Evolutionary conservation across 345 rosid species (phyloP), one percentile per base, ranked within the genome.

Genomic region (Psidium friedrichsthalianum): DNA sequence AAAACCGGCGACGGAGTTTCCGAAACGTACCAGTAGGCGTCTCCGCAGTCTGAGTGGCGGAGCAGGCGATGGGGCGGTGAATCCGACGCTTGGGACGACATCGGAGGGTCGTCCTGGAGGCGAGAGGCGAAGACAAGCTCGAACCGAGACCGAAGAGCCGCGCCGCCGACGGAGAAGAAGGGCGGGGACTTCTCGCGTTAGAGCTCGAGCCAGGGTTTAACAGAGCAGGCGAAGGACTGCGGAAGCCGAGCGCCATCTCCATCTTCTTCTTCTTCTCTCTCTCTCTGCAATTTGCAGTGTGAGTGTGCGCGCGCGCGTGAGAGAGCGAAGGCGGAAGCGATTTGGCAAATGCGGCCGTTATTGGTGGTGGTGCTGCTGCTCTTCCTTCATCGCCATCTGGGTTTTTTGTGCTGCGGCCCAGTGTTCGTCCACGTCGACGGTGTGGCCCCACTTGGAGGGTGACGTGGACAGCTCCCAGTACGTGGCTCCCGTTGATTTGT

Each of bases 191-290:
- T 20, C 29, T 80, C 5, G 89, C 74, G 90, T 82, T 84, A 87
- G 89, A 85, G 86, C 58, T 88, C 82, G 76, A 64, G 22, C 47
- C 25, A 40, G 80, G 25, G 47, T 5, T 69, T 40, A 85, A 78
- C 42, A 86, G 74, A 13, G 91, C 89, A 54, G 87, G 82, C 82
- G 93, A 89, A 82, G 93, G 88, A 84, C 82, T 86, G 86, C 61
- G 87, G 90, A 90, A 88, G 91, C 86, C 86, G 7, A 92, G 86
- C 56, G 95, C 94, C 99, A 92, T 94, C 86, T 91, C 93, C 91
- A 91, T 90, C 85, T 61, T 51, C 81, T 52, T n/a, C 54, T 64
- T 3, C 74, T 59, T 22, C 89, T 84, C 92, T 86, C 87, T 51
- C 86, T 83, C 85, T 8, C 83, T 76, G 86, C 24, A 49, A 27